Conservation (phyloP, 208 protist genomes). For the Borovskyia barvae region DNA sequence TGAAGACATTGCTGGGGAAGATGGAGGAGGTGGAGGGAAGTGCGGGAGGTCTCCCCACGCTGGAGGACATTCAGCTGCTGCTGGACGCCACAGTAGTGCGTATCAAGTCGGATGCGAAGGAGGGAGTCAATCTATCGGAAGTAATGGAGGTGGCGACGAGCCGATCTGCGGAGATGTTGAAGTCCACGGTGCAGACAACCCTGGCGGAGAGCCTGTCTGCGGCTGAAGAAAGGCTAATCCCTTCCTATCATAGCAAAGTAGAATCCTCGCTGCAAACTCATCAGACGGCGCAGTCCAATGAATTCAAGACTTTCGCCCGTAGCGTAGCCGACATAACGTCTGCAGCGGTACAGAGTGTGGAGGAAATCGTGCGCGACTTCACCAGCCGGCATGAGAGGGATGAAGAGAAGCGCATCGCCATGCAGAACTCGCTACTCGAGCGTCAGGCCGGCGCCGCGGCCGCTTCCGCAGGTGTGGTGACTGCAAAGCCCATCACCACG, state of each 20-base stretch:
- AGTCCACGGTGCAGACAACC: conserved; percentile 13
- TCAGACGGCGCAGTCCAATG: conserved; percentile 2
- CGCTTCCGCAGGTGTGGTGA: no score
- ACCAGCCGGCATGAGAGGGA: background rate
- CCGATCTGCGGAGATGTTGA: conserved; percentile 5
- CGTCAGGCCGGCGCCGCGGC: background rate
- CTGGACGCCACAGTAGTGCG: conserved; percentile 19
- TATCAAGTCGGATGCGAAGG: background rate
- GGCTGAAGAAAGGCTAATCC: conserved; percentile 12
- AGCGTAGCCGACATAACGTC: conserved; percentile 10
- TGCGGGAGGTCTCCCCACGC: conserved; percentile 4
- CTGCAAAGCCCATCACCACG: background rate
- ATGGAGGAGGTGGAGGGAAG: conserved; percentile 9
- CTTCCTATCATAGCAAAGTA: conserved; percentile 14
- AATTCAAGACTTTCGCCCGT: conserved; percentile 3
- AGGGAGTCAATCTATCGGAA: conserved; percentile 3
- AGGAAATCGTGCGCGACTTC: conserved; percentile 11
- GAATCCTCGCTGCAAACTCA: conserved; percentile 6
- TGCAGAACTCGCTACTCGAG: background rate
- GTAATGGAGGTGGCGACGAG: conserved; percentile 8
- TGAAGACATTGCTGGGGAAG: conserved; percentile 5
- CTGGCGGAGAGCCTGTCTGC: conserved; percentile 7
- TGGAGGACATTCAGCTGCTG: conserved; percentile 26
- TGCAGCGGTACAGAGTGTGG: conserved; percentile 11
- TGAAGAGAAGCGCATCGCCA: background rate